Conservation (phyloP, 2,329 filamentous ascomycete species). For the Tolypocladium ophioglossoides region DNA sequence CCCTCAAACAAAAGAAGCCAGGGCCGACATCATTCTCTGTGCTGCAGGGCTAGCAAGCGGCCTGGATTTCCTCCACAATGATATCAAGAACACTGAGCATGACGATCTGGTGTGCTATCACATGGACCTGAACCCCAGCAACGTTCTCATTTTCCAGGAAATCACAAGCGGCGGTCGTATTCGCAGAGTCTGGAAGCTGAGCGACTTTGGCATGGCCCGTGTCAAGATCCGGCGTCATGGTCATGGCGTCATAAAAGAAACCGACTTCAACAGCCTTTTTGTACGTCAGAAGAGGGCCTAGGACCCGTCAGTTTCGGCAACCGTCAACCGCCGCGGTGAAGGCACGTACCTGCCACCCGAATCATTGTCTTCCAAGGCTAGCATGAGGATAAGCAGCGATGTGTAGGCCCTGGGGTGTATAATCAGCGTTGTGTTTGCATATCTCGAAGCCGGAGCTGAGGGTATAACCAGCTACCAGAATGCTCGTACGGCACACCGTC, state of each 20-base stretch:
- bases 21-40: conserved; percentile 15
- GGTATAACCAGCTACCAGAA: conserved; percentile 13
- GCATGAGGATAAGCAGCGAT: conserved; percentile 24
- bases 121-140: conserved; percentile 28
- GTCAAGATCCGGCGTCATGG: conserved; percentile 16
- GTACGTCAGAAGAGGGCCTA: conserved; percentile 7
- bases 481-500: conserved; percentile 10
- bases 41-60: conserved; percentile 22
- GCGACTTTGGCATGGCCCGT: conserved; percentile 29
- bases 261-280: conserved; percentile 19
- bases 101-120: conserved; percentile 26
- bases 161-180: conserved; percentile 1
- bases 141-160: conserved; percentile 20
- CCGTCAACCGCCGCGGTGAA: conserved; percentile 17
- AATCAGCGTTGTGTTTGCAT: conserved; percentile 25
- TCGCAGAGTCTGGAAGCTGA: conserved; percentile 25
- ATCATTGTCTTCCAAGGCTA: conserved; percentile 10
- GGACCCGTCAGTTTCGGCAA: conserved; percentile 11
- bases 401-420: conserved; percentile 31
- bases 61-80: conserved; percentile 26
- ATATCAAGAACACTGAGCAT: conserved; percentile 14
- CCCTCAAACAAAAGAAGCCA: conserved; percentile 10
- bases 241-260: conserved; percentile 4
- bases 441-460: conserved; percentile 18
- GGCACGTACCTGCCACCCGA: conserved; percentile 29